phyloP scores from a whole-genome alignment of 495 filamentous ascomycete species.

The Penicillium samsonianum region DNA sequence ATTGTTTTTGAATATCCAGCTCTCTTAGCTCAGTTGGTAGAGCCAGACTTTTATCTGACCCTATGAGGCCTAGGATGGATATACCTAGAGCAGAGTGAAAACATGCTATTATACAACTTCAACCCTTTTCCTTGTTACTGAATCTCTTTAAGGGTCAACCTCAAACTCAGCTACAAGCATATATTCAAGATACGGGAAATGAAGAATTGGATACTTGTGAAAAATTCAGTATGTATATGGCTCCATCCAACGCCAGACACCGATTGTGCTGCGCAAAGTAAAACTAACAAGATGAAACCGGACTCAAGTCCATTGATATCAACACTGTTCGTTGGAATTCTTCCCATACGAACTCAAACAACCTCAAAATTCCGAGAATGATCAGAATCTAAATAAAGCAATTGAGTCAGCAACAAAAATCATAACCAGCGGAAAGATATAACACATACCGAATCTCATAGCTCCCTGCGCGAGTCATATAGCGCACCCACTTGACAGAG shows the following conservation, averaged over 20 bases:
- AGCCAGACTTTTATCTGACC: neutral
- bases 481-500: conserved; percentile 98
- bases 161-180: neutral
- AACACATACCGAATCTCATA: conserved; percentile 56
- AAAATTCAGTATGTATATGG: conserved; percentile 21
- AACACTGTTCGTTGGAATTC: neutral
- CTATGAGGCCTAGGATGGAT: neutral
- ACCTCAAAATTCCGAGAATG: neutral
- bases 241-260: conserved; percentile 31
- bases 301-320: conserved; percentile 12
- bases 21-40: neutral
- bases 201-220: neutral
- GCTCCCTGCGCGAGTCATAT: conserved; percentile 90
- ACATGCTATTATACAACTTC: neutral
- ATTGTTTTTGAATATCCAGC: neutral
- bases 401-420: neutral
- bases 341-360: neutral
- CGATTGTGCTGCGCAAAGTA: conserved; percentile 18
- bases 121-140: too few species aligned
- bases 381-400: conserved; percentile 16
- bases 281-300: conserved; percentile 7
- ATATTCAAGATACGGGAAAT: neutral
- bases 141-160: too few species aligned
- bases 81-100: neutral
- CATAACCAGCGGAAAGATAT: neutral